Percentiles rank a stretch among this genome's conserved stretches.
These are phyloP conservation scores for Pyrenophora graminea DNA, from an alignment of 2,329 filamentous ascomycete species.

Conservation along the genomic window DNA sequence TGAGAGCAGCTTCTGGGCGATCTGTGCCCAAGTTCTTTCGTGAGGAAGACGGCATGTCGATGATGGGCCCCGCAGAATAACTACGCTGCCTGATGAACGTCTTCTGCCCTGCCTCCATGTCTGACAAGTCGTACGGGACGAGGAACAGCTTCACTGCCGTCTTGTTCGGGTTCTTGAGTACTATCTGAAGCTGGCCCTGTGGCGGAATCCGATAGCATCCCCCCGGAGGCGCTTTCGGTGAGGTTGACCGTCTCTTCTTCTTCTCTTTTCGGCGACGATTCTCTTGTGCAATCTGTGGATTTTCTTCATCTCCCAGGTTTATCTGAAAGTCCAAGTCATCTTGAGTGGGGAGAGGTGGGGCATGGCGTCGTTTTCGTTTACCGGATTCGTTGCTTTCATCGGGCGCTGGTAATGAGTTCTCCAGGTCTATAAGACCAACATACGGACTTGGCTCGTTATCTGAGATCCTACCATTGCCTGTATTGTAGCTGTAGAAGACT, in stretches of 20 bases:
- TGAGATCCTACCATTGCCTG: slow-evolving; percentile 66
- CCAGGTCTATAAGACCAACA: slow-evolving; percentile 88
- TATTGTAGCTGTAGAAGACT: slow-evolving; percentile 92
- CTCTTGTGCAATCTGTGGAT: slow-evolving; percentile 22
- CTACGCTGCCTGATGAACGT: slow-evolving; percentile 94
- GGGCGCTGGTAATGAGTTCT: slow-evolving; percentile 70
- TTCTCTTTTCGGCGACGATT: slow-evolving; percentile 57
- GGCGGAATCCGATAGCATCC: slow-evolving; percentile 94
- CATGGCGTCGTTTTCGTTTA: slow-evolving; percentile 48
- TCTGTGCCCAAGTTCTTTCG: slow-evolving; percentile 57
- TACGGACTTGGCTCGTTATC: slow-evolving; percentile 94
- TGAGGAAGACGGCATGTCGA: slow-evolving; percentile 66
- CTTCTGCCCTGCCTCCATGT: slow-evolving; percentile 93
- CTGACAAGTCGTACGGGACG: slow-evolving; percentile 86
- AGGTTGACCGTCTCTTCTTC: slow-evolving; percentile 60
- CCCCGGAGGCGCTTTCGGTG: slow-evolving; percentile 72
- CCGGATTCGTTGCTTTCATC: slow-evolving; percentile 49
- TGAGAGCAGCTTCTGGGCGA: slow-evolving; percentile 57
- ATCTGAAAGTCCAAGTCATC: slow-evolving; percentile 33
- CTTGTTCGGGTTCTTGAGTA: slow-evolving; percentile 98
- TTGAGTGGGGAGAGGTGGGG: slow-evolving; percentile 25
- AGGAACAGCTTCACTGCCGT: slow-evolving; percentile 96
- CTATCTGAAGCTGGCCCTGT: slow-evolving; percentile 91
- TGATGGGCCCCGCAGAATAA: slow-evolving; percentile 84
- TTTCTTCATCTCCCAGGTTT: slow-evolving; percentile 23